Evolutionary conservation across 148 eudicot species (phyloP), one percentile per base, ranked within the genome.

Genomic region (Vaccinium macrocarpon): DNA sequence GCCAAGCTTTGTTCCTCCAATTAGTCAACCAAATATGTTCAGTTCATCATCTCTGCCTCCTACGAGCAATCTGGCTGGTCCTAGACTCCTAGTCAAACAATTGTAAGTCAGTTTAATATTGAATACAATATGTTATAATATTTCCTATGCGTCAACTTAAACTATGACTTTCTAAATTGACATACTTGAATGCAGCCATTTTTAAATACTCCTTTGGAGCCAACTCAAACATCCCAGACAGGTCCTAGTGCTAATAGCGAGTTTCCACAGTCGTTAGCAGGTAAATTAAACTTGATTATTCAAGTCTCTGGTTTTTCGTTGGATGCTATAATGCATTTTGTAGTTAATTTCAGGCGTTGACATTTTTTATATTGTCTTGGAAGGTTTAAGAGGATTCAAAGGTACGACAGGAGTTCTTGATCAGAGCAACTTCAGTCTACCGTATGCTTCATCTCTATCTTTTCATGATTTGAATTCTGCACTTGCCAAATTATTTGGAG

Each of bases 401-500:
- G 49, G 49, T 51, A 79, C 6, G 2, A 19, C 66, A 32, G 55
- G 56, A 48, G 75, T n/a, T 62, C 21, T 23, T 81, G 83, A 57
- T 64, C 83, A 81, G 56, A 64, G 38, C 52, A 62, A 23, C 38
- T 46, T 46, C 27, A 64, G 57, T 48, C 46, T 64, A 66, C 14
- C 15, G 59, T 71, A 82, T 53, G 66, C 57, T 82, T 82, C 57
- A 18, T 70, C 77, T 64, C 15, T 66, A 32, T 25, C 25, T 62
- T 81, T 4, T 70, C 27, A 19, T 50, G 15, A 48, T 64, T 16
- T 16, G 3, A 27, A 32, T 55, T 79, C 23, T 55, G 59, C 42
- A 35, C 51, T 13, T 79, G 50, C 64, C 25, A 49, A n/a, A 19
- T 80, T 56, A 59, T 7, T 80, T 80, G 21, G 16, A 42, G n/a